Base-by-base conservation (phyloP, 768 basidiomycete species). In the Boletus barrowsii region DNA sequence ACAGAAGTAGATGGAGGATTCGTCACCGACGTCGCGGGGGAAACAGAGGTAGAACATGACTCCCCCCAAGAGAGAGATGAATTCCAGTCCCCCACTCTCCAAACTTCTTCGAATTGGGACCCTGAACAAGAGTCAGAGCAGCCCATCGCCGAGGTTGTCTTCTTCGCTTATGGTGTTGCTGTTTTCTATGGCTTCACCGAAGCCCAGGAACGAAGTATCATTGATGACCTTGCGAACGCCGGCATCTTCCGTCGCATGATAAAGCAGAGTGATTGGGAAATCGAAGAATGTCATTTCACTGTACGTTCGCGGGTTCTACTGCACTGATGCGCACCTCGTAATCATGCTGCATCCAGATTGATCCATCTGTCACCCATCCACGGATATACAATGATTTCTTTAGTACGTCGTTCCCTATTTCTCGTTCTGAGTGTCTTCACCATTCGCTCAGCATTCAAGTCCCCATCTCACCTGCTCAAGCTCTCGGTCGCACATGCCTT, bases 381-480 rank as follows among this genome's bases (percentile, higher is more conserved):
- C 82, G 94, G 43, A 94, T 98, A 59, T 97, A 91, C 74, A 96
- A 98, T 57, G 94, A 96, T 69, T 91, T 95, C 73, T 96, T 95
- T 73, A 94, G 93, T 94, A 64, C 61, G 88, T 77, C 10, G 26
- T 29, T 49, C n/a, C 17, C 37, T 10, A 30, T 47, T 24, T 35
- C 18, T 22, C n/a, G n/a, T n/a, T 30, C 8, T 58, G 26, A 11
- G 24, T 35, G 22, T 44, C 13, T 40, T 58, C 18, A 45, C 6
- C 14, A 40, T 45, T 46, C 42, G 6, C 26, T 5, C 59, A 95
- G 93, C 95, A 4, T 87, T 97, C 66, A 95, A 94, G 74, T 89
- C 90, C 1, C 88, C 86, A 24, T 95, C 93, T 0, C 91, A 93
- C 63, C 82, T 94, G 39, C 84, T 93, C 42, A 91, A 94, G 63